Percentiles rank a stretch among this genome's conserved stretches.
Conservation (phyloP, 768 basidiomycete species). For the Mycena metata region DNA sequence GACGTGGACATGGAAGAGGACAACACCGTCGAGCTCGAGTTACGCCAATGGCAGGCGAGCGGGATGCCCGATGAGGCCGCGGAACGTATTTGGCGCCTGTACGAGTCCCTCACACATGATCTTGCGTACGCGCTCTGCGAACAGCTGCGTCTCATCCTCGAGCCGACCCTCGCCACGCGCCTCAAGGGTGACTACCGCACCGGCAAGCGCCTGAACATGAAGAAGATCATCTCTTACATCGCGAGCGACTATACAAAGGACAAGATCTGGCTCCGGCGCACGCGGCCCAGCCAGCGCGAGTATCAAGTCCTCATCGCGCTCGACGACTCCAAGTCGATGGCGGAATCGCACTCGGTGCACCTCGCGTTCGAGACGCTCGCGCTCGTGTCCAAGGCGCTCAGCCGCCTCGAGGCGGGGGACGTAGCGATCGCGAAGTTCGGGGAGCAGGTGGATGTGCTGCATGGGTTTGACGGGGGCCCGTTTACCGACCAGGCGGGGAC, state of each 20-base stretch:
- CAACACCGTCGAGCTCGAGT: slow-evolving; percentile 57
- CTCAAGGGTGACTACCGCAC: slow-evolving; percentile 97
- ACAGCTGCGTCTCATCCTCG: slow-evolving; percentile 95
- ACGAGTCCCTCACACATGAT: slow-evolving; percentile 91
- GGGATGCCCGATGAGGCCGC: slow-evolving; percentile 70
- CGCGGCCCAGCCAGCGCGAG: slow-evolving; percentile 92
- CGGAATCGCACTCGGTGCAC: slow-evolving; percentile 91
- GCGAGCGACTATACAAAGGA: slow-evolving; percentile 99
- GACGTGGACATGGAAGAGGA: slow-evolving; percentile 53
- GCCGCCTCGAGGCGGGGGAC: slow-evolving; percentile 95
- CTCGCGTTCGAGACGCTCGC: slow-evolving; percentile 95
- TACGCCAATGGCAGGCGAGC: slow-evolving; percentile 72
- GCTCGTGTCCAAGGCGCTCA: slow-evolving; percentile 90
- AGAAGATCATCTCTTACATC: slow-evolving; percentile 97
- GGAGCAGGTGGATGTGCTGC: slow-evolving; percentile 87
- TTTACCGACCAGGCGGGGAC: slow-evolving; percentile 86
- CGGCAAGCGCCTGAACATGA: slow-evolving; percentile 98
- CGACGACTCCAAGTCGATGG: slow-evolving; percentile 98
- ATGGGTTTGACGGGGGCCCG: slow-evolving; percentile 86
- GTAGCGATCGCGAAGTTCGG: slow-evolving; percentile 94
- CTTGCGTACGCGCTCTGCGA: slow-evolving; percentile 94
- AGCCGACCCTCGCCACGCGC: slow-evolving; percentile 93
- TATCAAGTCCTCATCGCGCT: slow-evolving; percentile 96
- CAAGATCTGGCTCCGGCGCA: slow-evolving; percentile 98
- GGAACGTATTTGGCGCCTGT: slow-evolving; percentile 90